Conservation (phyloP, 176 grass and related monocot species). For the Oryza rufipogon region DNA sequence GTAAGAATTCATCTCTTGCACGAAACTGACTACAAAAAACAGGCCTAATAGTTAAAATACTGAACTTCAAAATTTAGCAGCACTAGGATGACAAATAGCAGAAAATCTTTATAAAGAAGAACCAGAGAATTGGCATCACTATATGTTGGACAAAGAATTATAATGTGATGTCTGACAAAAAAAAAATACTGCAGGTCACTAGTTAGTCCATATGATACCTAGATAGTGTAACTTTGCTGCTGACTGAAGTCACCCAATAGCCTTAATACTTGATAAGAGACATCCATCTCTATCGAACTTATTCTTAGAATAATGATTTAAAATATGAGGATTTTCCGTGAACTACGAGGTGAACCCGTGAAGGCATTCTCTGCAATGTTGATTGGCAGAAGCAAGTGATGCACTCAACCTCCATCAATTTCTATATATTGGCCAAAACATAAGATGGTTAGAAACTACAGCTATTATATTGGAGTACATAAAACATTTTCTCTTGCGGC, state of each 20-base stretch:
- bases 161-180: background rate
- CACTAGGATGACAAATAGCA: background rate
- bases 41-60: background rate
- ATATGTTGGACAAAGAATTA: slow-evolving; percentile 43
- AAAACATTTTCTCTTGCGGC: background rate
- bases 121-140: slow-evolving; percentile 26
- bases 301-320: background rate
- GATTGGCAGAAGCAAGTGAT: background rate
- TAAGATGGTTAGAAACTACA: background rate
- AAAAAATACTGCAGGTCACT: background rate
- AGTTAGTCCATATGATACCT: background rate
- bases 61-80: background rate
- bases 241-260: background rate
- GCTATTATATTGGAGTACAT: background rate
- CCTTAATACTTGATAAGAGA: background rate
- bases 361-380: background rate
- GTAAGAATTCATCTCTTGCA: slow-evolving; percentile 44
- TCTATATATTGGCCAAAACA: background rate
- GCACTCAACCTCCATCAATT: background rate
- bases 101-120: background rate
- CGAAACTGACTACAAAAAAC: slow-evolving; percentile 37
- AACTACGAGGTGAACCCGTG: background rate
- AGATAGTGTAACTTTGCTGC: background rate
- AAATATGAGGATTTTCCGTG: background rate
- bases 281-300: background rate